Conservation (phyloP, 23 red algal genomes). For the Gracilaria domingensis region DNA sequence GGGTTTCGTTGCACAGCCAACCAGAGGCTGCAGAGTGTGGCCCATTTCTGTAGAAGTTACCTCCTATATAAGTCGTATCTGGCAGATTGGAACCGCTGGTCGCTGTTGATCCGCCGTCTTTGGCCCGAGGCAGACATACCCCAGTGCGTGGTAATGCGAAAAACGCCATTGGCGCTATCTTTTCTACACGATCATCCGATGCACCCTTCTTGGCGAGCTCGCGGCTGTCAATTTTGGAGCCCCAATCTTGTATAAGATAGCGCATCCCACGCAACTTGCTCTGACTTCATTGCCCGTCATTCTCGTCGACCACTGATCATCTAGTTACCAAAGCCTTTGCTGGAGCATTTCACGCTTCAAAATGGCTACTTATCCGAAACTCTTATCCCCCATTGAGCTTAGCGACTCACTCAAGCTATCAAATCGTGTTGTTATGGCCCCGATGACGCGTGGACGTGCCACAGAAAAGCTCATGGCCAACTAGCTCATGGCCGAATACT, state of each 20-base stretch:
- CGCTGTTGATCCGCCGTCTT: neutral
- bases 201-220: too few species aligned
- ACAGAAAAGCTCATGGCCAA: conserved; percentile 36
- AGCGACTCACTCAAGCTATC: conserved; percentile 38
- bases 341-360: neutral
- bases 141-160: neutral
- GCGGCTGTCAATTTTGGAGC: too few species aligned
- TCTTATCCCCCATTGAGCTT: conserved; percentile 56
- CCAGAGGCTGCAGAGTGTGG: neutral
- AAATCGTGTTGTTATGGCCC: conserved; percentile 86
- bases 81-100: neutral
- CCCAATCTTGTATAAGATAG: too few species aligned
- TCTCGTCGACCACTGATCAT: too few species aligned
- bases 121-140: neutral
- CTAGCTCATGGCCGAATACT: conserved; percentile 80
- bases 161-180: neutral
- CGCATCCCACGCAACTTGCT: too few species aligned
- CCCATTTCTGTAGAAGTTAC: neutral
- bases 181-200: neutral
- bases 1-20: neutral
- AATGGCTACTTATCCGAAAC: conserved; percentile 25
- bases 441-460: conserved; percentile 77
- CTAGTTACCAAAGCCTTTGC: too few species aligned
- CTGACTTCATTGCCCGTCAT: too few species aligned
- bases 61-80: too few species aligned